These are phyloP conservation scores for Pontederia crassipes DNA, from an alignment of 176 grass and related monocot genomes.

Conservation along the genomic window DNA sequence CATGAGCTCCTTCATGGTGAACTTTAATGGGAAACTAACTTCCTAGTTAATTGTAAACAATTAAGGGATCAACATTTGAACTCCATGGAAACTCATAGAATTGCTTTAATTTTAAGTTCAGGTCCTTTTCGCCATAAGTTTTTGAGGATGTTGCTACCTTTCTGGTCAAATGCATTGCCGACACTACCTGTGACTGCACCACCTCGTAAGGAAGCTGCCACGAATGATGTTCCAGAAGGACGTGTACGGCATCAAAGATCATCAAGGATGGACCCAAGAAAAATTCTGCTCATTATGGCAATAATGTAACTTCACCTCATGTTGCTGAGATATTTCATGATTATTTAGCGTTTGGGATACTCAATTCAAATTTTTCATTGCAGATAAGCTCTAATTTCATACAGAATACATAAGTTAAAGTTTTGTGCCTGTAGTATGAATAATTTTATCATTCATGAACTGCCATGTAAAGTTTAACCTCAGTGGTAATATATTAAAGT, in stretches of 20 bases:
- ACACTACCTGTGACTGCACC: constrained; percentile 86
- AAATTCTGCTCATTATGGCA: constrained; percentile 80
- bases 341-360: neutral
- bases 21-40: too few species aligned
- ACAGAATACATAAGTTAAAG: too few species aligned
- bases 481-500: too few species aligned
- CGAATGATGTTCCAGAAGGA: constrained; percentile 53
- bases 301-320: constrained; percentile 47
- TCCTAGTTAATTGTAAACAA: too few species aligned
- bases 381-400: neutral
- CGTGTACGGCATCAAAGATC: constrained; percentile 52
- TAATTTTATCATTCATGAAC: too few species aligned
- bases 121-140: constrained; percentile 82
- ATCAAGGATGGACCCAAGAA: constrained; percentile 81
- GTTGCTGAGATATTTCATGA: neutral
- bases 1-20: too few species aligned
- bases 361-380: neutral
- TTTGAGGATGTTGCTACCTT: constrained; percentile 90
- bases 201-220: constrained; percentile 40
- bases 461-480: too few species aligned
- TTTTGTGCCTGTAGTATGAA: too few species aligned
- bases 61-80: neutral
- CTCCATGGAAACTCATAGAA: neutral
- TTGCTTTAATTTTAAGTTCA: constrained; percentile 8
- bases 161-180: constrained; percentile 87